phyloP scores from a whole-genome alignment of 176 grass and related monocot genomes.

The Zea luxurians region DNA sequence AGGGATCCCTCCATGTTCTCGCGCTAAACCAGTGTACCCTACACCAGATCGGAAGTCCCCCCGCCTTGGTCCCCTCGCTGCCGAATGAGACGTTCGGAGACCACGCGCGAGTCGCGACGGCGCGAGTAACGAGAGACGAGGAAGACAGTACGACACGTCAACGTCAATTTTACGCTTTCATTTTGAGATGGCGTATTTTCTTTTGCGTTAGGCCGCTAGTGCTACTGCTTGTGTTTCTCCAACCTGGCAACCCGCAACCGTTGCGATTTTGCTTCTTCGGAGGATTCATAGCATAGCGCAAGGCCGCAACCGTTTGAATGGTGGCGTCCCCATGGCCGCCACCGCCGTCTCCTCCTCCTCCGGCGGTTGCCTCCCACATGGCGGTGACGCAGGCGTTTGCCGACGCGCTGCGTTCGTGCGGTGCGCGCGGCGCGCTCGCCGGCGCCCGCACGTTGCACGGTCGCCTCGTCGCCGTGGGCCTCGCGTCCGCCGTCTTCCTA shows the following conservation, averaged over 20 bases:
- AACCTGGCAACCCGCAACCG: neutral
- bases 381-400: constrained; percentile 70
- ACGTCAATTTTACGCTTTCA: neutral
- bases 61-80: neutral
- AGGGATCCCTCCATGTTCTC: constrained; percentile 56
- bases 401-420: constrained; percentile 55
- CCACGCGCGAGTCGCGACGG: constrained; percentile 23
- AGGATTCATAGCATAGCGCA: neutral
- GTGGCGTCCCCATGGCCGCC: constrained; percentile 68
- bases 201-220: neutral
- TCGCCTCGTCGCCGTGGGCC: constrained; percentile 69
- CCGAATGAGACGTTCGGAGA: neutral
- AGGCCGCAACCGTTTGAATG: constrained; percentile 57
- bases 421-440: constrained; percentile 37
- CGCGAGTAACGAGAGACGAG: neutral
- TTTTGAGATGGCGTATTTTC: neutral
- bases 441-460: constrained; percentile 65
- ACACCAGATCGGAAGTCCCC: constrained; percentile 18
- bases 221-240: neutral
- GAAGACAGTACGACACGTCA: neutral
- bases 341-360: constrained; percentile 30
- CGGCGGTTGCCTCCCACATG: constrained; percentile 55
- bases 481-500: constrained; percentile 74
- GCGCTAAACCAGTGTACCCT: constrained; percentile 33
- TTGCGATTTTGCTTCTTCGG: neutral